Conservation (phyloP, 441 rosid genomes). For the Gossypium gossypioides region DNA sequence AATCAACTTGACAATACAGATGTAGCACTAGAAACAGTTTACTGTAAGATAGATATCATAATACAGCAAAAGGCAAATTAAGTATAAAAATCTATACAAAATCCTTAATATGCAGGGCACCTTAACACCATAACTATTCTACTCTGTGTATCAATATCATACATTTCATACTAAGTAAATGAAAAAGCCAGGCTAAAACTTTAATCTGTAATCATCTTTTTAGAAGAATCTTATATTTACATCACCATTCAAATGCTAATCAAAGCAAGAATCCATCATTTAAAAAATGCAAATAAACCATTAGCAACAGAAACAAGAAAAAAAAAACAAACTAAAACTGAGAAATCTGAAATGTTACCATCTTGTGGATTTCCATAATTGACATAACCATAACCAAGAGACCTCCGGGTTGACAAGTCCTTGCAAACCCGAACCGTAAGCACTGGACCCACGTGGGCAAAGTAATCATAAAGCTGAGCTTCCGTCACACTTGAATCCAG, state of each 20-base stretch:
- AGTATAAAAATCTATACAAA: not conserved
- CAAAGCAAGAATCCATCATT: not conserved
- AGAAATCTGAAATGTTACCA: slow-evolving; percentile 33
- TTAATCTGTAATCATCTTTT: not conserved
- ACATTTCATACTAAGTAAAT: not conserved
- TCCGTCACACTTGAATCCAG: slow-evolving; percentile 61
- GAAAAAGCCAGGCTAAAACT: not conserved
- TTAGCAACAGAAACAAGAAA: not conserved
- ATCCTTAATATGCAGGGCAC: not conserved
- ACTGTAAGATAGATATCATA: not conserved
- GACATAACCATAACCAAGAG: slow-evolving; percentile 83
- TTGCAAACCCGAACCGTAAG: slow-evolving; percentile 68
- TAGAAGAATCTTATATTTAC: not conserved
- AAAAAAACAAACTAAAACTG: not conserved
- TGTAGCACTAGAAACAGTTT: not conserved
- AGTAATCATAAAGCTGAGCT: slow-evolving; percentile 64
- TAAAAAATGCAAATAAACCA: not conserved
- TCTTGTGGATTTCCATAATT: slow-evolving; percentile 60
- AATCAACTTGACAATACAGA: not conserved
- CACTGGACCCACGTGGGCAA: slow-evolving; percentile 66
- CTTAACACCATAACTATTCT: not conserved
- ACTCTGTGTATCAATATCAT: not conserved
- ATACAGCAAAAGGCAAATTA: not conserved
- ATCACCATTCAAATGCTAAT: not conserved
- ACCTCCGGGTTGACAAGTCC: slow-evolving; percentile 58